Base-by-base conservation (phyloP, 305 asterid species). In the Fraxinus velutina region DNA sequence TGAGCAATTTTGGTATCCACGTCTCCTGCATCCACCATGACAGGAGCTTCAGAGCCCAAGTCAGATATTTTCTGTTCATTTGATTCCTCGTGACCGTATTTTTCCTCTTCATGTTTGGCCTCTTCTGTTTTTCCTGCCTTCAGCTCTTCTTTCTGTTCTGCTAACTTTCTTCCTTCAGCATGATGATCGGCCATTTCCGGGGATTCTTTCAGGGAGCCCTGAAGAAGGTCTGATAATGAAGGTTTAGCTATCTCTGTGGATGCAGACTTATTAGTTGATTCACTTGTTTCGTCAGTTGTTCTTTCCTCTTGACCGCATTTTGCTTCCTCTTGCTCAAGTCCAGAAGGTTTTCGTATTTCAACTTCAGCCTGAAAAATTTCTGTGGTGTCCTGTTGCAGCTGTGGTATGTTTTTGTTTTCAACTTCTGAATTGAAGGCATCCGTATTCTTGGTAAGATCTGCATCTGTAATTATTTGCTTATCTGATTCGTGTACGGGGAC, bases 1-100 rank as follows among this genome's bases (percentile, higher is more conserved):
- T 82, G 92, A 80, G 91, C 71, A 82, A 85, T 88, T 87, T 91
- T 92, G 37, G 78, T 85, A 22, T 91, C 93, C 42, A 85, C 86
- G 27, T 90, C 94, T 80, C 85, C 90, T 21, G 85, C 86, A 34
- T 91, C 92, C 52, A 92, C 96, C 76, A 88, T 84, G 77, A 92
- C 92, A 3, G 91, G 94, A 80, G 87, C 87, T 77, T 90, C 95
- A n/a, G 89, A 85, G 34, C 88, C 80, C 42, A 81, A 79, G 75
- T 83, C 92, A 29, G 80, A 83, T 83, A 10, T 84, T 77, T 76
- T 76, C 2, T 84, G 83, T 62, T 87, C 90, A 19, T 73, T 83
- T 74, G 82, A 85, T 70, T 90, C 93, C 81, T 87, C 89, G 42
- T 85, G 91, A 52, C 82, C 81, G 4, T 80, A 87, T 75, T 85